Conservation (phyloP, 768 basidiomycete genomes). For the Serendipita indica region DNA sequence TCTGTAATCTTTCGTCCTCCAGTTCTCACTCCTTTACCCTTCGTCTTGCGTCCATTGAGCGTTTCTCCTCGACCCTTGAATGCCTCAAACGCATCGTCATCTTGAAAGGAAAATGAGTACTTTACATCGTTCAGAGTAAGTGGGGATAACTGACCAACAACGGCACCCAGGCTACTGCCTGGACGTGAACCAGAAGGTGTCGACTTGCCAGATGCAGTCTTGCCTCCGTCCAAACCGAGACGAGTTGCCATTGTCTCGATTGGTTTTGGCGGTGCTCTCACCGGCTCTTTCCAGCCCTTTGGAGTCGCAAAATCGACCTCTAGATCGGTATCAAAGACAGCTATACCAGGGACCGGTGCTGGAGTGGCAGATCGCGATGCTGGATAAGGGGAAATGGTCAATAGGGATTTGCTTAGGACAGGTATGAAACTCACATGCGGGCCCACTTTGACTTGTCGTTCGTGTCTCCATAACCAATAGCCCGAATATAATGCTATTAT, state of each 20-base stretch:
- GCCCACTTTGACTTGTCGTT: constrained; percentile 1
- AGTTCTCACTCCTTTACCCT: constrained; percentile 66
- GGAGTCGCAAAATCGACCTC: constrained; percentile 96
- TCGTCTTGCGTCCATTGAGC: constrained; percentile 77
- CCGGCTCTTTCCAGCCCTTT: constrained; percentile 74
- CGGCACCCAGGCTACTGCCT: too few relatives aligned
- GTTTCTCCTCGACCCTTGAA: constrained; percentile 96
- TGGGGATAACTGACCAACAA: too few relatives aligned
- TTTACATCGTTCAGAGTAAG: too few relatives aligned
- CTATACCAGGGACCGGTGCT: constrained; percentile 83
- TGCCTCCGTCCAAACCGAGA: constrained; percentile 12
- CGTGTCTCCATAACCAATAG: constrained; percentile 88
- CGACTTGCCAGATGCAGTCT: background rate
- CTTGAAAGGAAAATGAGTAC: background rate
- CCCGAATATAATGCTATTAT: constrained; percentile 90
- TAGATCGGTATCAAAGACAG: constrained; percentile 85
- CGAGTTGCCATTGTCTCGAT: constrained; percentile 79
- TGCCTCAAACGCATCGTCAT: constrained; percentile 38
- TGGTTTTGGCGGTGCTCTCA: constrained; percentile 65
- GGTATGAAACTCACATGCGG: background rate
- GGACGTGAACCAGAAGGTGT: too few relatives aligned
- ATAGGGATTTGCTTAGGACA: background rate
- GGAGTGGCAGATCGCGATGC: background rate
- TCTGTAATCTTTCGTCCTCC: constrained; percentile 69
- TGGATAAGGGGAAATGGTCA: background rate